phyloP scores from a whole-genome alignment of 2,329 filamentous ascomycete species.

The Talaromyces sp. region DNA sequence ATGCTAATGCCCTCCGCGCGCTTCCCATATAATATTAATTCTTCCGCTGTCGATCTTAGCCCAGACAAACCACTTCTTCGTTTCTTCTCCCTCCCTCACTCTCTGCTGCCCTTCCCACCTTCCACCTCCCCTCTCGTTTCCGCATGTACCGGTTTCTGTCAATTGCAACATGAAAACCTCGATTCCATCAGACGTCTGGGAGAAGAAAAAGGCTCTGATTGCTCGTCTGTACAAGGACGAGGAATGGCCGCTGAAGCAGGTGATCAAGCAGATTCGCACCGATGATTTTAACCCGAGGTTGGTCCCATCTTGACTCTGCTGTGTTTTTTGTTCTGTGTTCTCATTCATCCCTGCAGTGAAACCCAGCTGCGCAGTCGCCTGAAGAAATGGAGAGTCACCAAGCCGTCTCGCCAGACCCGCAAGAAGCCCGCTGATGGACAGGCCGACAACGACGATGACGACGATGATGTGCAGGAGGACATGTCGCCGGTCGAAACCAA shows the following conservation, averaged over 20 bases:
- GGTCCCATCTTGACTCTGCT: no score
- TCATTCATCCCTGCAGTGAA: slow-evolving; percentile 24
- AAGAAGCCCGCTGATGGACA: slow-evolving; percentile 28
- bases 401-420: slow-evolving; percentile 38
- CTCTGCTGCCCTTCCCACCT: neutral
- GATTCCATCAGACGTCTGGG: slow-evolving; percentile 40
- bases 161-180: slow-evolving; percentile 34
- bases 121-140: neutral
- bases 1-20: no score
- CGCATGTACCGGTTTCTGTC: neutral
- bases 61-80: neutral
- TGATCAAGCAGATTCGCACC: slow-evolving; percentile 40
- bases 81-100: slow-evolving; percentile 6
- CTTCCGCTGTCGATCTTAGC: slow-evolving; percentile 7
- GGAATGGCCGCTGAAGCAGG: slow-evolving; percentile 41
- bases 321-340: no score
- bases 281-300: slow-evolving; percentile 40
- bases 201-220: slow-evolving; percentile 38
- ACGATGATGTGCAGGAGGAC: slow-evolving; percentile 14
- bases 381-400: slow-evolving; percentile 42
- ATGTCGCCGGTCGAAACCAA: slow-evolving; percentile 12
- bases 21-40: neutral
- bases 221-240: slow-evolving; percentile 38
- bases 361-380: slow-evolving; percentile 40
- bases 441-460: slow-evolving; percentile 8